Evolutionary conservation across 164 flowering plant species (phyloP).

Genomic region (Kingdonia uniflora): DNA sequence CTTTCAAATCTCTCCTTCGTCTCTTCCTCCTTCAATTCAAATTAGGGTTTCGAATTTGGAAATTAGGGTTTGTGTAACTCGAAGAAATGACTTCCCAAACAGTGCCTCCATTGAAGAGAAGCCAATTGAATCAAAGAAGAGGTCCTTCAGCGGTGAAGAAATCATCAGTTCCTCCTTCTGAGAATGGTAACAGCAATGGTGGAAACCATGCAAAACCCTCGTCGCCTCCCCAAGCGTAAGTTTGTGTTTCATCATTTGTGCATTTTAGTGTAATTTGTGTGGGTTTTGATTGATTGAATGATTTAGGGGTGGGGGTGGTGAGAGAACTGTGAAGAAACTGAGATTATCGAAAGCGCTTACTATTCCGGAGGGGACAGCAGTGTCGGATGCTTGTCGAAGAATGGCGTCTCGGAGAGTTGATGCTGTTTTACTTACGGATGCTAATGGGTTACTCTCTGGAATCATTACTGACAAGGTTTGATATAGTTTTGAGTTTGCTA

Average conservation of each 20-base stretch:
- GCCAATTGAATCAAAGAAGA: slow-evolving; percentile 12
- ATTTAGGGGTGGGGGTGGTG: slow-evolving; percentile 40
- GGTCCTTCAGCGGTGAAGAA: slow-evolving; percentile 20
- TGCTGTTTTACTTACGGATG: slow-evolving; percentile 84
- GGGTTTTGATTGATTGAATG: neutral
- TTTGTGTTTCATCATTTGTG: neutral
- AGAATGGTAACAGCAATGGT: slow-evolving; percentile 20
- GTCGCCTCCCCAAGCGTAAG: slow-evolving; percentile 27
- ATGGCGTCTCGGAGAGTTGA: slow-evolving; percentile 89
- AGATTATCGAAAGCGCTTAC: slow-evolving; percentile 89
- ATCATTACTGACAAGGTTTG: slow-evolving; percentile 84
- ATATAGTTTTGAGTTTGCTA: neutral
- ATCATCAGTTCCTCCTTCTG: slow-evolving; percentile 10
- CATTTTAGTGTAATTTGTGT: neutral
- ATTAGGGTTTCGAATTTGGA: too few relatives aligned
- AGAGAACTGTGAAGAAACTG: slow-evolving; percentile 91
- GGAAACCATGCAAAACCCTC: slow-evolving; percentile 17
- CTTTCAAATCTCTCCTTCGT: too few relatives aligned
- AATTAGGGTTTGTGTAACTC: too few relatives aligned
- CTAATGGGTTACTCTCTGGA: slow-evolving; percentile 82
- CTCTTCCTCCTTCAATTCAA: too few relatives aligned
- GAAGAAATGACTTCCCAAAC: slow-evolving; percentile 19
- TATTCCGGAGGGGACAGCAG: slow-evolving; percentile 86
- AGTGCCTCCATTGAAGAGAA: slow-evolving; percentile 12
- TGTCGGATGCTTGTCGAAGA: slow-evolving; percentile 85